Evolutionary conservation across 108 stramenopile genomes (phyloP).

Genomic region (Pseudonitzschia multistriata): DNA sequence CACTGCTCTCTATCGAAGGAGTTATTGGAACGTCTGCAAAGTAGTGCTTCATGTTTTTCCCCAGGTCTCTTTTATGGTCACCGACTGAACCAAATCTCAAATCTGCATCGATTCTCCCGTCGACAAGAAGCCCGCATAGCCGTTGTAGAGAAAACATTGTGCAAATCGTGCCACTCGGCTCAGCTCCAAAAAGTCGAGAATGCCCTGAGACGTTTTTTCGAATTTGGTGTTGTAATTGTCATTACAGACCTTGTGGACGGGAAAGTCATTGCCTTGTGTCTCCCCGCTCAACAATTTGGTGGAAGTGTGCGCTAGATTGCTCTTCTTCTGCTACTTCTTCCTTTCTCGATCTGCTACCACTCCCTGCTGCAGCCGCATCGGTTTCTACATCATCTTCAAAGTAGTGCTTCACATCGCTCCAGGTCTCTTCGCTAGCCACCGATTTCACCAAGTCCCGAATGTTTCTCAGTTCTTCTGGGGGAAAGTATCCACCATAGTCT

Average conservation of each 20-base stretch:
- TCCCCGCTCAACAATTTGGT: conserved; percentile 18
- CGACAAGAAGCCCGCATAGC: conserved; percentile 28
- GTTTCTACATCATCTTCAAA: conserved; percentile 23
- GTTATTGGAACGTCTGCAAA: too few species aligned
- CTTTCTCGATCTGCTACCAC: too few species aligned
- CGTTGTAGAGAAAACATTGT: conserved; percentile 15
- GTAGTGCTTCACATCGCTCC: conserved; percentile 37
- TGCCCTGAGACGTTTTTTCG: conserved; percentile 36
- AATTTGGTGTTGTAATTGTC: conserved; percentile 69
- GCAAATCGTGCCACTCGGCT: conserved; percentile 13
- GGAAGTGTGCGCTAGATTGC: conserved; percentile 61
- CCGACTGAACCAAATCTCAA: conserved; percentile 11
- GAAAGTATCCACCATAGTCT: conserved; percentile 29
- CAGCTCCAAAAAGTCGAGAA: conserved; percentile 73
- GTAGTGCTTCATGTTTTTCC: conserved; percentile 31
- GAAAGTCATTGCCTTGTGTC: too few species aligned
- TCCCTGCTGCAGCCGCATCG: too few species aligned
- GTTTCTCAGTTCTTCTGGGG: conserved; percentile 8
- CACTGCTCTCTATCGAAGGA: too few species aligned
- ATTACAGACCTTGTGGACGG: conserved; percentile 51
- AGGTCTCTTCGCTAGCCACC: conserved; percentile 26
- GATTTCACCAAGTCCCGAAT: conserved; percentile 20
- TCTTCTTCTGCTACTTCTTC: too few species aligned
- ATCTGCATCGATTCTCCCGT: conserved; percentile 12
- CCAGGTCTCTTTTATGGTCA: conserved; percentile 32